Conservation (phyloP, 208 protist genomes). For the Crithidia mellificae region DNA sequence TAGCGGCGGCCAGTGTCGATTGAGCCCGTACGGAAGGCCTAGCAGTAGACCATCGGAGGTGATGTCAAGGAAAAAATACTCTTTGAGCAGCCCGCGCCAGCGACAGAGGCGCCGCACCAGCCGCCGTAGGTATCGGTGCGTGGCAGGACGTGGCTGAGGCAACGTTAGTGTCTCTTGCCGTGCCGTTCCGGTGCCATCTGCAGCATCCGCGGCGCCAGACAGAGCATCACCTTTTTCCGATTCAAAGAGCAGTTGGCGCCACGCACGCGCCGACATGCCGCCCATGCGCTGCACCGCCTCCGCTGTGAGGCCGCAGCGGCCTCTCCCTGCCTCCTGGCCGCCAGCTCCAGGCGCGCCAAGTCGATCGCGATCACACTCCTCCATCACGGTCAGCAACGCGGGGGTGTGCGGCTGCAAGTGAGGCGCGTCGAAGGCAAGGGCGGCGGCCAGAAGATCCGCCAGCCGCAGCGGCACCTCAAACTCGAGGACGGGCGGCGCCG, state of each 20-base stretch:
- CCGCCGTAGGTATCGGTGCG: conserved; percentile 39
- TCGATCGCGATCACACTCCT: conserved; percentile 9
- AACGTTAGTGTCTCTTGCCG: background rate
- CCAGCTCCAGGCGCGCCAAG: background rate
- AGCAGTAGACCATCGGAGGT: conserved; percentile 47
- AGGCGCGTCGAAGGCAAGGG: conserved; percentile 52
- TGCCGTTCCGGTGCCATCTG: background rate
- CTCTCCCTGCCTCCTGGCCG: background rate
- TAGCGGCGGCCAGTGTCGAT: conserved; percentile 65
- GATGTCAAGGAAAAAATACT: conserved; percentile 81
- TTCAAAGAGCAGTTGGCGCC: conserved; percentile 28
- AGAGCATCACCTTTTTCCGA: background rate
- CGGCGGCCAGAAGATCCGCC: conserved; percentile 48
- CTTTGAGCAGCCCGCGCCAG: conserved; percentile 74
- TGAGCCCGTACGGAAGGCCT: conserved; percentile 63
- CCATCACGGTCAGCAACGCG: conserved; percentile 24
- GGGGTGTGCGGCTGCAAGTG: conserved; percentile 30
- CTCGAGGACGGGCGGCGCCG: conserved; percentile 38
- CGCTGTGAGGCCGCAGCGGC: background rate
- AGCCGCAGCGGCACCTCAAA: conserved; percentile 45
- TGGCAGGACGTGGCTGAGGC: conserved; percentile 18
- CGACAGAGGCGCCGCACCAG: conserved; percentile 50
- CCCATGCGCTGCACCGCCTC: conserved; percentile 17
- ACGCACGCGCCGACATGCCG: conserved; percentile 9
- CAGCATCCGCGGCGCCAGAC: background rate